Evolutionary conservation across 1,284 basidiomycete genomes (phyloP).

Genomic region (Mycosarcoma mackinlayi): DNA sequence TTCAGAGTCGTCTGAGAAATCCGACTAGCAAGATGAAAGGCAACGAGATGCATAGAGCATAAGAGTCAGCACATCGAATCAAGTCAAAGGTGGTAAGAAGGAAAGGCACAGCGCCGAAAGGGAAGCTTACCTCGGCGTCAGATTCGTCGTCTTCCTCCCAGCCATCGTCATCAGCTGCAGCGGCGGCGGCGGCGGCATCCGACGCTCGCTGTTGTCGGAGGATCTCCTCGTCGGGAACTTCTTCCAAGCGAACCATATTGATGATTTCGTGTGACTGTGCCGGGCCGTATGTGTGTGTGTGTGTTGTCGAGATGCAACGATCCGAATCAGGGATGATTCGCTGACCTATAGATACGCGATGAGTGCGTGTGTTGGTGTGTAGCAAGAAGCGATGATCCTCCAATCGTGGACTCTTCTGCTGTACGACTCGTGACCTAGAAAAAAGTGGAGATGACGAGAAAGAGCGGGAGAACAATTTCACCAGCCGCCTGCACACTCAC

Average conservation of each 20-base stretch:
- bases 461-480: conserved; percentile 11
- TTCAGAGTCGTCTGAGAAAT: conserved; percentile 58
- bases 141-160: conserved; percentile 45
- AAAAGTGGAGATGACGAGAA: conserved; percentile 35
- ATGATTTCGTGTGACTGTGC: not conserved
- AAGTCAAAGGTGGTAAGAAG: not conserved
- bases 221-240: conserved; percentile 54
- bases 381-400: no score
- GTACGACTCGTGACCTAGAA: no score
- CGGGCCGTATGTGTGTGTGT: not conserved
- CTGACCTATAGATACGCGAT: no score
- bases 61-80: not conserved
- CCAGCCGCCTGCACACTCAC: no score
- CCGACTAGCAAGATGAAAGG: conserved; percentile 20
- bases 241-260: conserved; percentile 50
- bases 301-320: not conserved
- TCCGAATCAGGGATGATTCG: no score
- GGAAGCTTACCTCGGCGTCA: conserved; percentile 40
- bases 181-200: conserved; percentile 24
- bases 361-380: no score
- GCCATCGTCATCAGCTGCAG: conserved; percentile 42
- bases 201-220: conserved; percentile 43
- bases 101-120: no score
- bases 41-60: not conserved
- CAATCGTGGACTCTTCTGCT: no score